Conservation (phyloP, 2,329 filamentous ascomycete species). For the Aspergillus caelatus region DNA sequence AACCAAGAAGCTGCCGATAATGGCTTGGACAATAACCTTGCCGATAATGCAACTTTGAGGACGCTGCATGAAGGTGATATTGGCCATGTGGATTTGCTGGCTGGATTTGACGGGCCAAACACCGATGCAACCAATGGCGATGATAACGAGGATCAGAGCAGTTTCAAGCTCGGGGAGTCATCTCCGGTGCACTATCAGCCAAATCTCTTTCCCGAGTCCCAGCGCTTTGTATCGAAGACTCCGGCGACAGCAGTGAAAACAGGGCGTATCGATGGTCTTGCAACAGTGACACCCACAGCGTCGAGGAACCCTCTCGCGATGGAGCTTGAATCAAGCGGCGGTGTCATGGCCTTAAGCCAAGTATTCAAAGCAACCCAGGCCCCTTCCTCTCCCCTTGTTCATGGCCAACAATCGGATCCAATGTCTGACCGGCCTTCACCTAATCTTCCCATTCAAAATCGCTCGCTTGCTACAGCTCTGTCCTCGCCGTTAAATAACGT, state of each 20-base stretch:
- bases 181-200: constrained; percentile 42
- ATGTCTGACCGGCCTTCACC: constrained; percentile 53
- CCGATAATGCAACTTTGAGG: constrained; percentile 38
- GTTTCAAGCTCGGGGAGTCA: constrained; percentile 36
- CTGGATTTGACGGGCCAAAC: constrained; percentile 37
- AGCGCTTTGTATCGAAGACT: constrained; percentile 48
- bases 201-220: constrained; percentile 50
- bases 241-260: constrained; percentile 43
- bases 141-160: constrained; percentile 50
- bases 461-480: constrained; percentile 33
- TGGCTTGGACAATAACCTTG: constrained; percentile 25
- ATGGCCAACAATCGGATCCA: constrained; percentile 38
- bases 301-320: constrained; percentile 47
- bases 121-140: constrained; percentile 43
- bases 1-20: constrained; percentile 35
- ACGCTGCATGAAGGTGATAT: constrained; percentile 46
- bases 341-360: constrained; percentile 50
- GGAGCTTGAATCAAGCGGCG: constrained; percentile 38
- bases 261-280: constrained; percentile 29
- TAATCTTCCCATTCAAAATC: constrained; percentile 48
- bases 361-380: constrained; percentile 53
- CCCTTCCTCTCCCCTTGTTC: constrained; percentile 48
- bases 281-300: constrained; percentile 41
- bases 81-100: constrained; percentile 47
- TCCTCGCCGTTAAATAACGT: constrained; percentile 43